Base-by-base conservation (phyloP, 805 yeast genomes). In the Groenewaldozyma salmanticensis region DNA sequence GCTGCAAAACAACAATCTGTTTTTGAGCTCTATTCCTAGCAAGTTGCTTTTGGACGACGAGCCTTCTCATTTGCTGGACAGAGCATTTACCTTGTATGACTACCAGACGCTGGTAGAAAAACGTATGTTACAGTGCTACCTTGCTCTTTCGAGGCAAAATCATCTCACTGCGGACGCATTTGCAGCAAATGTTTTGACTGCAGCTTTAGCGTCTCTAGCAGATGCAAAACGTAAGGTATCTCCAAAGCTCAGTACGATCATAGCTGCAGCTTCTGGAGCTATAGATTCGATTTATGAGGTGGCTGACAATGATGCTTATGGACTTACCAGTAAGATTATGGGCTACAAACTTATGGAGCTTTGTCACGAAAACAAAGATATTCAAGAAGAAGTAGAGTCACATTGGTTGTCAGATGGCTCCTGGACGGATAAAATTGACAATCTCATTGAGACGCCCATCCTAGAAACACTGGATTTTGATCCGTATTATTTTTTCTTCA, bases 41-140 rank as follows among this genome's bases (percentile, higher is more conserved):
- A 57, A 58, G 59, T 33, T 40, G 16, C 31, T 44, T 3, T 22
- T 27, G 11, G 50, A 45, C 13, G 57, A 55, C n/a, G 57, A 56
- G 11, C 47, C 48, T 2, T 20, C 44, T 4, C 49, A 47, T 40
- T 46, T 44, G 21, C 43, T 56, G 6, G 50, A 46, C 38, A 43
- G 39, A 24, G n/a, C n/a, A n/a, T 41, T 53, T 2, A 15, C 15
- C 9, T 21, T 57, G 27, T 52, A 37, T 31, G 60, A 43, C 34
- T 63, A 44, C 37, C 54, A 65, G 3, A 47, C 64, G 19, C 49
- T 60, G 42, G 65, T 71, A 37, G 71, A 65, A 38, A 61, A 67
- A 38, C 61, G 75, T 48, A 56, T 70, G 4, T 53, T 65, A 18
- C 77, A 73, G 48, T 63, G 74, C 16, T 72, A 70, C 42, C 48